phyloP scores from a whole-genome alignment of 2,329 filamentous ascomycete genomes.

The Colletotrichum neosansevieriae region DNA sequence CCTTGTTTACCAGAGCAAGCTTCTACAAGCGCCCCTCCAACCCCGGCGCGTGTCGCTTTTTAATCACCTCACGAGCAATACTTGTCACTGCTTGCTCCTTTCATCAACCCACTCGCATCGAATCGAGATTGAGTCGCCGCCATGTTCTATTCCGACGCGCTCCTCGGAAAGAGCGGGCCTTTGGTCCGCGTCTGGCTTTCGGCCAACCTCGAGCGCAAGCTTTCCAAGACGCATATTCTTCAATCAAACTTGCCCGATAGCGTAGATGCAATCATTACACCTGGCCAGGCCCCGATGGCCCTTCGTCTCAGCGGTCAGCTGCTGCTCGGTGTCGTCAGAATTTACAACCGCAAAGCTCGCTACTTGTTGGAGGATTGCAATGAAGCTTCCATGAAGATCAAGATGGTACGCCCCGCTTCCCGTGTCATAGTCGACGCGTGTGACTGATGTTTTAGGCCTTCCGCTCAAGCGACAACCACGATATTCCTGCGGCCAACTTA shows the following conservation, averaged over 20 bases:
- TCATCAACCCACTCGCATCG: conserved; percentile 4
- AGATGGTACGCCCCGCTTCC: conserved; percentile 77
- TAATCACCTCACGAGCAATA: conserved; percentile 29
- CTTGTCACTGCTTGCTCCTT: conserved; percentile 27
- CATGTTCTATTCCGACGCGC: conserved; percentile 98
- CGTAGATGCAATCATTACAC: conserved; percentile 93
- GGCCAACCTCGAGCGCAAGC: conserved; percentile 97
- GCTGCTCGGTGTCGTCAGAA: conserved; percentile 93
- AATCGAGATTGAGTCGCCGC: conserved; percentile 45
- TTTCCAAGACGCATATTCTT: conserved; percentile 95
- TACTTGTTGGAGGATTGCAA: conserved; percentile 98
- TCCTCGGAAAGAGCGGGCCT: conserved; percentile 96
- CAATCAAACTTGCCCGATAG: conserved; percentile 96
- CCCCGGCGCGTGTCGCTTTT: conserved; percentile 38
- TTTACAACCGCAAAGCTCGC: conserved; percentile 96
- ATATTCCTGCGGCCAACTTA: conserved; percentile 82
- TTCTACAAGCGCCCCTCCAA: conserved; percentile 28
- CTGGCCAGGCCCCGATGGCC: conserved; percentile 93
- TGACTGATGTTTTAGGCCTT: conserved; percentile 77
- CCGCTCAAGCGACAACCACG: conserved; percentile 92
- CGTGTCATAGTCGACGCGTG: conserved; percentile 1
- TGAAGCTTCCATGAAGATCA: conserved; percentile 97
- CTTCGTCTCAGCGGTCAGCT: conserved; percentile 94
- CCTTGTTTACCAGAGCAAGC: conserved; percentile 43
- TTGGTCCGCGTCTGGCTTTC: conserved; percentile 98